Percentiles rank a stretch among this genome's conserved stretches.
phyloP scores from a whole-genome alignment of 345 rosid species.

The Gossypium turneri region DNA sequence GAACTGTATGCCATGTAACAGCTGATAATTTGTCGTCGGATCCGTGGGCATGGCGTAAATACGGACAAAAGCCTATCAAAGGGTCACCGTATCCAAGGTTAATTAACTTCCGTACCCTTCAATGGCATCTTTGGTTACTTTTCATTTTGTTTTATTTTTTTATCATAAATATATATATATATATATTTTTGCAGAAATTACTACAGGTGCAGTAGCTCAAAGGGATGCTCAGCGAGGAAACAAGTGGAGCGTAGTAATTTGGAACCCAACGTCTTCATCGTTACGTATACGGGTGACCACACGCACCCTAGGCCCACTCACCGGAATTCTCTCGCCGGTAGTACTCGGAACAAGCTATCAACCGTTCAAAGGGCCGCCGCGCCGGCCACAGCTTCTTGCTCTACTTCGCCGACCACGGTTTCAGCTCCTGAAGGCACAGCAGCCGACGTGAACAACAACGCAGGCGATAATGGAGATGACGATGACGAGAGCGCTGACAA shows the following conservation, averaged over 20 bases:
- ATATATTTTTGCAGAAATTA: constrained; percentile 46
- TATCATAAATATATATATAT: neutral
- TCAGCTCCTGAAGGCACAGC: constrained; percentile 22
- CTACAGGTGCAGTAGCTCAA: constrained; percentile 81
- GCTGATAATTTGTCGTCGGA: constrained; percentile 73
- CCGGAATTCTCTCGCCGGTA: constrained; percentile 90
- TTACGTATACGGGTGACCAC: constrained; percentile 89
- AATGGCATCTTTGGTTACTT: neutral
- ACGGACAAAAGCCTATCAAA: constrained; percentile 96
- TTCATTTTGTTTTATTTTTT: neutral
- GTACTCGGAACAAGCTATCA: constrained; percentile 36
- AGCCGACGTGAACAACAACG: too few relatives aligned
- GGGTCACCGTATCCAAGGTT: constrained; percentile 90
- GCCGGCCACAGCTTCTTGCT: neutral
- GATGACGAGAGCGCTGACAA: neutral
- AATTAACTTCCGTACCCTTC: neutral
- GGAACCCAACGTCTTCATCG: constrained; percentile 55
- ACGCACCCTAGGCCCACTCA: constrained; percentile 79
- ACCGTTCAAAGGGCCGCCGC: neutral
- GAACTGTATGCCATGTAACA: constrained; percentile 58
- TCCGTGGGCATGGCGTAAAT: constrained; percentile 96
- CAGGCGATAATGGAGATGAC: neutral
- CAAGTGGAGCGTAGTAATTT: constrained; percentile 72
- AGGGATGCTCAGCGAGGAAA: constrained; percentile 78
- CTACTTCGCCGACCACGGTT: constrained; percentile 31